Evolutionary conservation across 2,329 filamentous ascomycete genomes (phyloP).

Genomic region (Sclerotinia minor): DNA sequence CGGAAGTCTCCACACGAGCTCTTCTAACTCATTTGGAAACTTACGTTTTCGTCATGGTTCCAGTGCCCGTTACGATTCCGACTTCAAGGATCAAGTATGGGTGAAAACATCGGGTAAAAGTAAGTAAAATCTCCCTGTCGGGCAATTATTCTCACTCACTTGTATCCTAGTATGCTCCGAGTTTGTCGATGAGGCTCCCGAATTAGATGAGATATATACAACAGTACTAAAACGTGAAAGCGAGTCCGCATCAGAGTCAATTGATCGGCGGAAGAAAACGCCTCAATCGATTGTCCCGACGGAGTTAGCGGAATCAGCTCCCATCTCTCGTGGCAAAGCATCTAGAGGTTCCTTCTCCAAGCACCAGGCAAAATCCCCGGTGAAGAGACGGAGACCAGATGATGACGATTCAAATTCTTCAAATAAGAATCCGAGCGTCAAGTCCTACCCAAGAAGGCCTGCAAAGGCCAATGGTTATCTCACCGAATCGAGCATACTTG

Average conservation of each 20-base stretch:
- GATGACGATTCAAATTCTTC: conserved; percentile 17
- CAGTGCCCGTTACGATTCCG: conserved; percentile 40
- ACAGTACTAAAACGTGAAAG: conserved; percentile 16
- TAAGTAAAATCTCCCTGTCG: conserved; percentile 25
- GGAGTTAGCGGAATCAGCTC: background rate
- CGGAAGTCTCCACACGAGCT: background rate
- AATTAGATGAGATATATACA: conserved; percentile 32
- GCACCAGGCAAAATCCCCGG: conserved; percentile 14
- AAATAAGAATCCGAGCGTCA: conserved; percentile 9
- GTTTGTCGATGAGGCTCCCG: conserved; percentile 32
- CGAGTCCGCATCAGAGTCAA: background rate
- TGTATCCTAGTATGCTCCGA: conserved; percentile 30
- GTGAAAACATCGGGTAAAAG: conserved; percentile 37
- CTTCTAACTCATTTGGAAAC: conserved; percentile 23
- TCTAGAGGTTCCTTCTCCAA: background rate
- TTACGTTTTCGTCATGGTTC: conserved; percentile 42
- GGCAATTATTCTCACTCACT: background rate
- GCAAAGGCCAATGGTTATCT: conserved; percentile 1
- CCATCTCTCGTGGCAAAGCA: background rate
- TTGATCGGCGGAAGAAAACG: background rate
- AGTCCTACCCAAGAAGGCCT: conserved; percentile 20
- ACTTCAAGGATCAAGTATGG: conserved; percentile 43
- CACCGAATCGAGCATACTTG: background rate
- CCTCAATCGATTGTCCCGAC: background rate
- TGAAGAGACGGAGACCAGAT: conserved; percentile 24